Base-by-base conservation (phyloP, 306 rosid species). In the Oemleria cerasiformis region DNA sequence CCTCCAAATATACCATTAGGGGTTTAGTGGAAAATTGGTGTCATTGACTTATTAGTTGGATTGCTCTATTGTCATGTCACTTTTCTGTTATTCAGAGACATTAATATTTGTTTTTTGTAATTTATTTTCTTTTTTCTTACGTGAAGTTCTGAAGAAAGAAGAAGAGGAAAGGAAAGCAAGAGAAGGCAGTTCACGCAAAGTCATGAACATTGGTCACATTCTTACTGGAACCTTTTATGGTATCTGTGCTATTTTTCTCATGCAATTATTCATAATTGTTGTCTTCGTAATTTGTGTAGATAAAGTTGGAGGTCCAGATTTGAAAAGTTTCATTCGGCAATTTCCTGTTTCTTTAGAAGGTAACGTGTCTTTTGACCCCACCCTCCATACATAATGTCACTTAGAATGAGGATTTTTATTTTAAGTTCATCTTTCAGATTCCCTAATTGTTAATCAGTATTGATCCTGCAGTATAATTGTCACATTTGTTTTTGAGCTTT, bases 311-410 rank as follows among this genome's bases (percentile, higher is more conserved):
- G 92, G 92, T 69, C 92, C 97, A 43, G 95, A 94, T 78, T 81
- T 94, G 83, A 87, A 79, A 79, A 89, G 95, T 83, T 94, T 94
- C 75, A 81, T 94, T 58, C 90, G 48, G 80, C 99, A 94, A 79
- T 82, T 91, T 65, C 92, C 87, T 48, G 79, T 25, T 17, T 42
- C 84, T 79, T 85, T 94, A 4, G 82, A 94, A 89, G 98, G 97
- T 90, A 85, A 39, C 20, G 47, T 8, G 38, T 39, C 44, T 50
- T 64, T 62, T 15, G 19, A 19, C 45, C 23, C n/a, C 30, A 3
- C 16, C 17, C 5, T 16, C 34, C 56, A 30, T n/a, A 51, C 36
- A 7, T 15, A n/a, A 51, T 0, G 20, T 15, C 54, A 40, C 39
- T 38, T 23, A 21, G 50, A 9, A 30, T 30, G 43, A 30, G 44